Base-by-base conservation (phyloP, 805 yeast species). In the Ogataea chonburiensis region DNA sequence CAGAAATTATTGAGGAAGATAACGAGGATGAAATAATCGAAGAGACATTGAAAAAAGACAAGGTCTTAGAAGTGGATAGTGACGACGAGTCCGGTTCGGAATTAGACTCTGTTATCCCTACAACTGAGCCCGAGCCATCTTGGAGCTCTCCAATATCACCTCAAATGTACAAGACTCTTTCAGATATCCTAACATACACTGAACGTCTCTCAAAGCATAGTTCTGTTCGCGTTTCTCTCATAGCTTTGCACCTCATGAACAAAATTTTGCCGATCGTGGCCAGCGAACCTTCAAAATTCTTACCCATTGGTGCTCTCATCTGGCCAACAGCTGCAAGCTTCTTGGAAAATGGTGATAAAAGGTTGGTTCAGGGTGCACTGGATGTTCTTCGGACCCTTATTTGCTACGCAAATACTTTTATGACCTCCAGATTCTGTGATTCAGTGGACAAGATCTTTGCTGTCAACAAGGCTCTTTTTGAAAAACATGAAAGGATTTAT, bases 91-190 rank as follows among this genome's bases (percentile, higher is more conserved):
- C 67, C 12, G 73, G 63, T 19, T 60, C 53, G 14, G 70, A 64
- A 45, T 11, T 37, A 25, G 42, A 62, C 48, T 45, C 58, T 11
- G 35, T 49, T 21, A 32, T 43, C 11, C 43, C 55, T 2, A 65
- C 58, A 9, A 45, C 37, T 1, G 56, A 54, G n/a, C 48, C 46
- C 7, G 53, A 46, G 23, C 37, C 65, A 11, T 66, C 67, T 20
- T 88, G 96, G 96, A 47, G 53, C 0, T 81, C 91, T 0, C 78
- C 80, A 0, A 64, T 89, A 0, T 84, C 94, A 0, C 63, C 71
- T 25, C 61, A 68, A 2, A 63, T 82, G 0, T 91, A 86, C 56
- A 55, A 60, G 24, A 62, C 80, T 2, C 60, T 85, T 1, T 74
- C 78, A 28, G 75, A 75, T 37, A 77, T 91, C 3, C 66, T 78